These are phyloP conservation scores for Alnus glutinosa DNA, from an alignment of 306 rosid species.

Conservation along the genomic window DNA sequence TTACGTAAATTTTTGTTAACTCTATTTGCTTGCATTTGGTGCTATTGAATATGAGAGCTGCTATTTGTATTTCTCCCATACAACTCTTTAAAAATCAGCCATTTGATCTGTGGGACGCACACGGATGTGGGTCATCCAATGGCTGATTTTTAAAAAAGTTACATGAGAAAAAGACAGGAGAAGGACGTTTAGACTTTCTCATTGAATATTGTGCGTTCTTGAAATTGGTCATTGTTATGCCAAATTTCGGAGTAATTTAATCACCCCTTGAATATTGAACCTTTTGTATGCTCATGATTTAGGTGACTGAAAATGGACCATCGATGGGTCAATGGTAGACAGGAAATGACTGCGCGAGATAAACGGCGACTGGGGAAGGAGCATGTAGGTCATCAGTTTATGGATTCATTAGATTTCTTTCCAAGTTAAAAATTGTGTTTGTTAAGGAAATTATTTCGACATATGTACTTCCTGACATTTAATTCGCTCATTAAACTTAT, in stretches of 20 bases:
- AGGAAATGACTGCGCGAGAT: constrained; percentile 47
- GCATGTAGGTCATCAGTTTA: constrained; percentile 41
- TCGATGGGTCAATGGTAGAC: constrained; percentile 52
- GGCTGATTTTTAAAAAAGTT: no score
- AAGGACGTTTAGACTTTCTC: no score
- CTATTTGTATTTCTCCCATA: no score
- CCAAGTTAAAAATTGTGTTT: no score
- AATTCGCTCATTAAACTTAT: background rate
- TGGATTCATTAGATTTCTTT: background rate
- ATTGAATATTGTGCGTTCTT: background rate
- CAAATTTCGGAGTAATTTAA: background rate
- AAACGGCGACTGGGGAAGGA: constrained; percentile 44
- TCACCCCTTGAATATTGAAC: background rate
- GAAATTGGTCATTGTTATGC: background rate
- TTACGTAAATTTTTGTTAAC: background rate
- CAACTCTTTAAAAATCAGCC: no score
- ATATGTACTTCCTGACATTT: background rate
- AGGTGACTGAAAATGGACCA: constrained; percentile 51
- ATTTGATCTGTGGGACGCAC: no score
- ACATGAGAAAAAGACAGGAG: no score
- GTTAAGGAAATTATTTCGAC: background rate
- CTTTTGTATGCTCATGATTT: constrained; percentile 7
- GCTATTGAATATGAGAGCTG: background rate
- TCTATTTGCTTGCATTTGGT: background rate
- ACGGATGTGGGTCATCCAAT: no score